Base-by-base conservation (phyloP, 2,329 filamentous ascomycete genomes). In the Penicillium sp. region DNA sequence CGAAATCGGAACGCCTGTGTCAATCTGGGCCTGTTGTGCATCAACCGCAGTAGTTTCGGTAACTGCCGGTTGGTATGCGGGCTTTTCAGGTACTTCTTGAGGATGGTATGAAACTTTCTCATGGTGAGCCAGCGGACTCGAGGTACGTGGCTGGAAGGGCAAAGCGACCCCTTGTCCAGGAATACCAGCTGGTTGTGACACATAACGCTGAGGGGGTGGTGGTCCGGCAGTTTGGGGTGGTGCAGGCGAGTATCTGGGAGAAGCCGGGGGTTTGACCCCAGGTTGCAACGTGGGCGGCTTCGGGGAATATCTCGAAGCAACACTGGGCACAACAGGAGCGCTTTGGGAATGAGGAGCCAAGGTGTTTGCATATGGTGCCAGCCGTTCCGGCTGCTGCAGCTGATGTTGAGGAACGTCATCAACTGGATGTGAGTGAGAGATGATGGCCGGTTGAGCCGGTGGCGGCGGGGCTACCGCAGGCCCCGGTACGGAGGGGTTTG, bases 71-170 rank as follows among this genome's bases (percentile, higher is more conserved):
- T 73, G 68, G 26, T 70, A 60, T 9, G 69, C 67, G 15, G 65
- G 66, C 31, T 69, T 67, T 15, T 68, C 63, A 21, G 58, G 49
- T 2, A n/a, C 41, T 13, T 67, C 67, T 30, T 71, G 67, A 1
- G 70, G 67, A 47, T 73, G 73, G 55, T 77, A 76, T 7, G 73
- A 75, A 35, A 67, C 66, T 58, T 76, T 78, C 53, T 78, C 76
- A 58, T 81, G 84, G 54, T 84, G 83, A 35, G 86, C 86, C 17
- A 89, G 78, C 17, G 87, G 87, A 72, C 87, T 89, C n/a, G 86
- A 89, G 7, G 86, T 89, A 60, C 87, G 81, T 19, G 87, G 87
- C 47, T 86, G 84, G 72, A 88, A 89, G 4, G 84, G 80, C 63
- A 86, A 79, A 15, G 76, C 69, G 35, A 64, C 64, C 11, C 64